A percentile compares a stretch with the other conserved stretches of the same genome.
Conservation (phyloP, 1,284 basidiomycete genomes). For the Ceratobasidium theobromae region DNA sequence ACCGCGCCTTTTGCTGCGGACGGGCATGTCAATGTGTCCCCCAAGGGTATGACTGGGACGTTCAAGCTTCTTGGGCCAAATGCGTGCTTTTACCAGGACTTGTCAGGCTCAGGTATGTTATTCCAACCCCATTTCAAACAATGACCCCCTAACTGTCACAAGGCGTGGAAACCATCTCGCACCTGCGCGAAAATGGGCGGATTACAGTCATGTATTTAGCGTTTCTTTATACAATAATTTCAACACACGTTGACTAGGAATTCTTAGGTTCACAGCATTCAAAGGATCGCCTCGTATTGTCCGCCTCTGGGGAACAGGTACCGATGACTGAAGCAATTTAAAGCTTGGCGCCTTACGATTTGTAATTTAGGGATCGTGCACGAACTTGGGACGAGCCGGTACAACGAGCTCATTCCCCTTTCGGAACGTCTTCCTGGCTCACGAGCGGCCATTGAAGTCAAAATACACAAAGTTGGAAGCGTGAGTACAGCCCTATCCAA, state of each 20-base stretch:
- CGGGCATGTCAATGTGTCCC: conserved; percentile 59
- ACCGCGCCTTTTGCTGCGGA: conserved; percentile 52
- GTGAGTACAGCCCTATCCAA: conserved; percentile 45
- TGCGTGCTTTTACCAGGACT: conserved; percentile 61
- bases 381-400: conserved; percentile 56
- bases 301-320: conserved; percentile 57
- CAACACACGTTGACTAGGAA: neutral
- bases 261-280: conserved; percentile 20
- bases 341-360: neutral
- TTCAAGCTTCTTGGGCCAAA: conserved; percentile 54
- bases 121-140: neutral
- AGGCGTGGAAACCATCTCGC: conserved; percentile 61
- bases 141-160: neutral
- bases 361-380: conserved; percentile 49
- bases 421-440: conserved; percentile 51
- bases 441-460: conserved; percentile 54
- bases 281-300: conserved; percentile 50
- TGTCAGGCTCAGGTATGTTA: conserved; percentile 56
- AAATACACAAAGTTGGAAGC: conserved; percentile 54
- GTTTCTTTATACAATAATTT: conserved; percentile 47
- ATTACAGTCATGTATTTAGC: conserved; percentile 54
- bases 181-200: conserved; percentile 58
- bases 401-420: conserved; percentile 49
- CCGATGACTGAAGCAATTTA: neutral
- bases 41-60: conserved; percentile 49